Conservation (phyloP, 371 early-diverging fungal species). For the Mortierella sp. region DNA sequence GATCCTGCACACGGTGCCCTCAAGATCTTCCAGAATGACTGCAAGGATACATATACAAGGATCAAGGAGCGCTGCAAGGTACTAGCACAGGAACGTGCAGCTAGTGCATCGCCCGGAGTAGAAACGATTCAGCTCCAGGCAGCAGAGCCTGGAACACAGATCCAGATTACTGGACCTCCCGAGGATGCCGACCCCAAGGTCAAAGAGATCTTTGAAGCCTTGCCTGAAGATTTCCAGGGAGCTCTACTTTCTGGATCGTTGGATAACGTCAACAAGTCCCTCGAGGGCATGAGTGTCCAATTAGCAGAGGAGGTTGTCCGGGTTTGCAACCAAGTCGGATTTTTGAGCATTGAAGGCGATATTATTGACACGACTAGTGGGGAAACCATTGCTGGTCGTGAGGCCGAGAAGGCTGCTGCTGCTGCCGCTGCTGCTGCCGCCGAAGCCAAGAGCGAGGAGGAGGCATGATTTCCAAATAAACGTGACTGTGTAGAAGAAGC, state of each 20-base stretch:
- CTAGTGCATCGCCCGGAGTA: slow-evolving; percentile 60
- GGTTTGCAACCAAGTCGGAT: slow-evolving; percentile 80
- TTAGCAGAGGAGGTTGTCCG: slow-evolving; percentile 80
- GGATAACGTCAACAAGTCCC: slow-evolving; percentile 83
- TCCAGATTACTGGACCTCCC: slow-evolving; percentile 60
- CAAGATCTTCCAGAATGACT: slow-evolving; percentile 86
- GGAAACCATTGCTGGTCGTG: slow-evolving; percentile 47
- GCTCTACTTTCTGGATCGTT: slow-evolving; percentile 82
- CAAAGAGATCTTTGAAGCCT: slow-evolving; percentile 70
- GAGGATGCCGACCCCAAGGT: slow-evolving; percentile 61
- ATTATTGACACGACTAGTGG: slow-evolving; percentile 60
- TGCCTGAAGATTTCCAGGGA: slow-evolving; percentile 80
- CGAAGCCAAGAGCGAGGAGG: neutral
- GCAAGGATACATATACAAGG: slow-evolving; percentile 81
- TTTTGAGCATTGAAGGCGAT: slow-evolving; percentile 72
- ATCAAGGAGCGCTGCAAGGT: slow-evolving; percentile 82
- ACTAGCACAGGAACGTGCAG: slow-evolving; percentile 67
- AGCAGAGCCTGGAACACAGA: slow-evolving; percentile 69
- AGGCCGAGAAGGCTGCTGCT: slow-evolving; percentile 50
- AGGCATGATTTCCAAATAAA: too few species aligned
- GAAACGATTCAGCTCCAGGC: slow-evolving; percentile 83
- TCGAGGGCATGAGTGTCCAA: slow-evolving; percentile 72
- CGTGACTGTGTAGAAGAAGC: too few species aligned
- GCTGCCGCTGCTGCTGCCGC: slow-evolving; percentile 30
- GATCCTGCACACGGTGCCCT: slow-evolving; percentile 39